Percentiles rank a stretch among this genome's conserved stretches.
Conservation (phyloP, 345 rosid species). For the Salix purpurea region DNA sequence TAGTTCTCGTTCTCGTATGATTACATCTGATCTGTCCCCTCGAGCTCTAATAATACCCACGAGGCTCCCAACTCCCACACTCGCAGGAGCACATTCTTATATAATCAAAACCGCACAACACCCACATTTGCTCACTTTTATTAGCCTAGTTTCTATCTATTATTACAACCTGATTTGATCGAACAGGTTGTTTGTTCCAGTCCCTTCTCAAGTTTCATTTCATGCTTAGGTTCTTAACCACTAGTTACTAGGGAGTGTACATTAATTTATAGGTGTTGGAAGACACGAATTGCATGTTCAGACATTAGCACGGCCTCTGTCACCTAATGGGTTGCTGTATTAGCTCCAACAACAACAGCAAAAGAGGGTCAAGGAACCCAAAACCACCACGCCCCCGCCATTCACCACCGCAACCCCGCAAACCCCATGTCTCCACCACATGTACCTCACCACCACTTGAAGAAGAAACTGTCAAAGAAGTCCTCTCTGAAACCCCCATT, state of each 20-base stretch:
- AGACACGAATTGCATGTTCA: background rate
- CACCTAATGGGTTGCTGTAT: constrained; percentile 31
- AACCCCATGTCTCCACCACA: constrained; percentile 3
- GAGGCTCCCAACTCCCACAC: background rate
- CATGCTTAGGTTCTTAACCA: background rate
- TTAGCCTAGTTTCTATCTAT: background rate
- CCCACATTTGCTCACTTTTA: background rate
- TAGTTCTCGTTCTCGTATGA: background rate
- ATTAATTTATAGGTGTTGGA: background rate
- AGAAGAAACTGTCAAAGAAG: constrained; percentile 72
- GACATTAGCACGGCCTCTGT: background rate
- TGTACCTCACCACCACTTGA: constrained; percentile 33
- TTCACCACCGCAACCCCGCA: background rate
- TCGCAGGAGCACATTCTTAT: background rate
- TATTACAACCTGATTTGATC: background rate
- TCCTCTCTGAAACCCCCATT: constrained; percentile 47
- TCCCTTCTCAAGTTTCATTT: background rate
- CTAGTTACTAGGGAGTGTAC: background rate
- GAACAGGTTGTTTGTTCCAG: background rate
- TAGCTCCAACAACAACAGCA: constrained; percentile 26
- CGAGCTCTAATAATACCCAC: background rate
- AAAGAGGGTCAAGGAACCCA: constrained; percentile 9
- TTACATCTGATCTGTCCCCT: background rate
- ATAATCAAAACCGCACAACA: background rate
- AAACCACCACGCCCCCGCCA: background rate